Evolutionary conservation across 2,329 filamentous ascomycete species (phyloP).

Genomic region (Xylaria sp.): DNA sequence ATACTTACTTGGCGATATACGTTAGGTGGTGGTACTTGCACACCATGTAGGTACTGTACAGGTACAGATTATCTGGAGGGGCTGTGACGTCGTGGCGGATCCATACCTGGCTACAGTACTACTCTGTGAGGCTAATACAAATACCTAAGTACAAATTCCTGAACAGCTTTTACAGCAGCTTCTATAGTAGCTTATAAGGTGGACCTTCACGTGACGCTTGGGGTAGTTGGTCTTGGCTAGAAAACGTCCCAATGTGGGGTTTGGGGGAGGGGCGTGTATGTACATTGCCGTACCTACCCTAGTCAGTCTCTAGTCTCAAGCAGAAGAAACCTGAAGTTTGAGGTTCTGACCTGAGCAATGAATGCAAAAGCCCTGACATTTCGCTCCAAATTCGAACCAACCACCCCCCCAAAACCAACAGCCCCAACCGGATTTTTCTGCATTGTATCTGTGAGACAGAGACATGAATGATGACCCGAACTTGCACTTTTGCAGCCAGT

Average conservation of each 20-base stretch:
- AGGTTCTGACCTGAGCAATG: conserved; percentile 6
- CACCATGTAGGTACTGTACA: not conserved
- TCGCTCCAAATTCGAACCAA: conserved; percentile 12
- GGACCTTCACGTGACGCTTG: conserved; percentile 36
- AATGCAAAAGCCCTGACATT: conserved; percentile 24
- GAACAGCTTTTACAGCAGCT: not conserved
- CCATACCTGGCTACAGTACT: not conserved
- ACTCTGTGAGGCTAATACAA: conserved; percentile 16
- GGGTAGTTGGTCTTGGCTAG: conserved; percentile 25
- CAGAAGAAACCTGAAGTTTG: conserved; percentile 16
- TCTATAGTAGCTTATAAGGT: conserved; percentile 35
- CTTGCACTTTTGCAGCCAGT: conserved; percentile 30
- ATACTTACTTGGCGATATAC: too few species aligned
- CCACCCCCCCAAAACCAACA: not conserved
- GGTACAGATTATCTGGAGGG: conserved; percentile 3
- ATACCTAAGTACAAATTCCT: conserved; percentile 11
- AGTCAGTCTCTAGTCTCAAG: not conserved
- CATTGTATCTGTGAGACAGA: conserved; percentile 28
- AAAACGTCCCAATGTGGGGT: conserved; percentile 21
- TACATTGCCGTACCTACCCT: not conserved
- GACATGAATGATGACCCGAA: conserved; percentile 24
- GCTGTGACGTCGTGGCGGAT: conserved; percentile 36
- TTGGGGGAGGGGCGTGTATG: not conserved
- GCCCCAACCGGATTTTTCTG: conserved; percentile 33
- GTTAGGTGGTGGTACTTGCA: not conserved